Evolutionary conservation across 768 basidiomycete genomes (phyloP), one percentile per base, ranked within the genome.

Genomic region (Tylopilus vinaceipallidus): DNA sequence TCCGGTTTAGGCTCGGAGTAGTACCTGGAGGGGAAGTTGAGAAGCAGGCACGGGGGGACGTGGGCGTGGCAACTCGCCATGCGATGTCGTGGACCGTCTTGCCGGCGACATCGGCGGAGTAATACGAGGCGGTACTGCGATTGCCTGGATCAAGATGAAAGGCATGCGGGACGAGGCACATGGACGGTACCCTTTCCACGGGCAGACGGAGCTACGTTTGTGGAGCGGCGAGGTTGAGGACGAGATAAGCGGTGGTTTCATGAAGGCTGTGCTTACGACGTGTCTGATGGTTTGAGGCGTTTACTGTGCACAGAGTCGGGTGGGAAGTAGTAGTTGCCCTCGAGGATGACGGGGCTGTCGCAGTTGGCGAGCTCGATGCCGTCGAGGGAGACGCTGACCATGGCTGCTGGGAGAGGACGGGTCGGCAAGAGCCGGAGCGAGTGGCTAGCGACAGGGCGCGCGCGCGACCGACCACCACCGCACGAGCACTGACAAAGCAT

Each of bases 311-410:
- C 69, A 1, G 76, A 68, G 2, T 71, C 63, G 0, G 82, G 81
- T 4, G 88, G 86, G 62, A 90, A 90, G 68, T 89, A 89, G 54
- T 86, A 80, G 54, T 86, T 88, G 12, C 76, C 77, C 57, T 88
- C 85, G 39, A 90, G 75, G 6, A 78, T 63, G 30, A 80, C 67
- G 0, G 86, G 82, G 0, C 72, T 65, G 53, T 72, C 66, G 7
- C 77, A 79, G 46, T 86, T 77, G 1, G 88, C 88, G 57, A 91
- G 73, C 13, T 75, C 65, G 12, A 65, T 65, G 22, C 74, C 77
- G 57, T 81, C 69, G 50, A 82, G 58, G 3, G 71, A 68, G 24
- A 79, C 84, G 67, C 76, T 80, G 74, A 85, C 63, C 63, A 61
- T 68, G 53, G 12, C 27, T 46, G 38, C 1, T 26, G 11, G 4